Evolutionary conservation across 2,329 filamentous ascomycete genomes (phyloP).

Genomic region (Fusarium verticillioides): DNA sequence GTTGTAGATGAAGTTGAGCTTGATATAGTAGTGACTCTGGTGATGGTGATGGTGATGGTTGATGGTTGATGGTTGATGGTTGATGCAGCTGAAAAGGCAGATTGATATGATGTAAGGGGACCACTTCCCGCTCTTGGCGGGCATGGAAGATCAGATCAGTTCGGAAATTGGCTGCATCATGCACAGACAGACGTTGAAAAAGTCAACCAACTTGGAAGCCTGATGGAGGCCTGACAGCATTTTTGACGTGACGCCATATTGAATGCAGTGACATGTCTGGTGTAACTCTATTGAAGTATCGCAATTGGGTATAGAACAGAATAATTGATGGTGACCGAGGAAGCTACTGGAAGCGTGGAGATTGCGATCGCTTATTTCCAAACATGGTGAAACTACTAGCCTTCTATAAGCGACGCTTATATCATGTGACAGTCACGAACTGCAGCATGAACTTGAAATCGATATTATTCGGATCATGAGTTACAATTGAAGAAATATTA

Average conservation of each 20-base stretch:
- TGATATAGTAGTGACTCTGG: not conserved
- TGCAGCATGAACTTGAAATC: not conserved
- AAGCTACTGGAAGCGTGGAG: not conserved
- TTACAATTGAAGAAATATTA: accelerated
- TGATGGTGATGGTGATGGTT: not conserved
- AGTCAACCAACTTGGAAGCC: not conserved
- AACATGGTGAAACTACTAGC: not conserved
- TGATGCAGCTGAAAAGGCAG: not conserved
- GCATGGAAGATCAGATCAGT: not conserved
- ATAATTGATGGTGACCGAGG: not conserved
- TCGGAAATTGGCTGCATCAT: slow-evolving; percentile 6
- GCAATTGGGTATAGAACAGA: accelerated
- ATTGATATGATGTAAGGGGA: not conserved
- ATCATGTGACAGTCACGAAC: not conserved
- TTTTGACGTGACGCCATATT: not conserved
- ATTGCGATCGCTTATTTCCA: slow-evolving; percentile 6
- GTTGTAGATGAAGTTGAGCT: not conserved
- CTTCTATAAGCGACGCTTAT: not conserved
- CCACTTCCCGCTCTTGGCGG: slow-evolving; percentile 1
- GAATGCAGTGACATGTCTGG: not conserved
- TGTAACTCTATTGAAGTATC: not conserved
- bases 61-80: not conserved
- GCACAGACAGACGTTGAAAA: slow-evolving; percentile 18
- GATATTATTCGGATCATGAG: not conserved
- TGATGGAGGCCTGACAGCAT: not conserved